Evolutionary conservation across 768 basidiomycete genomes (phyloP), one percentile per base, ranked within the genome.

Genomic region (Mycena rosella): DNA sequence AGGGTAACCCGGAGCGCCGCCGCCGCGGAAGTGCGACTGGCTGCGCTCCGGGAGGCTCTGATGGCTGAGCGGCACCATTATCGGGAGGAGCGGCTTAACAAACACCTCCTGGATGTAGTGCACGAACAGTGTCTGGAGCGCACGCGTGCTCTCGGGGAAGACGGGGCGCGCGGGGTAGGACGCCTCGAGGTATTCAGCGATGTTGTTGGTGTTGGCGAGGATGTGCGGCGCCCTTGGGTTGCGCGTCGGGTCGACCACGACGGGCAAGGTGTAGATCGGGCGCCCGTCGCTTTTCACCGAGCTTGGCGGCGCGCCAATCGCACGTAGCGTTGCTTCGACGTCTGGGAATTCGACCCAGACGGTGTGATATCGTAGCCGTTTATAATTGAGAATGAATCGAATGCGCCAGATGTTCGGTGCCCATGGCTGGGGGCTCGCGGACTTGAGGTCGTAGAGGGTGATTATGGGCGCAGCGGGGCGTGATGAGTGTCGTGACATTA

Each of bases 131-230:
- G 85, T 81, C 66, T 94, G 91, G 38, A 92, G 77, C 0, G 91
- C 90, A 14, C 88, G 85, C 0, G 91, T 85, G n/a, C 91, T 91
- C 32, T 89, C 89, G 0, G 92, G 92, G 69, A 91, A 88, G 18
- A 94, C 83, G 1, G 89, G 89, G 4, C 91, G 88, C 0, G 89
- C 89, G 1, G 91, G 91, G 71, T 91, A 92, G 0, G 86, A 80
- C 7, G 81, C 77, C 71, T 94, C 93, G 29, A 93, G 86, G 73
- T 93, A 92, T 71, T 92, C 91, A 2, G 88, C 88, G 63, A 94
- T 94, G 60, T 76, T 80, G 73, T 87, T 87, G 18, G 85, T 53
- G 56, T 83, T 80, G 17, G 85, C 78, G 29, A 86, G 76, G 22
- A 85, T 78, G 47, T 83, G 69, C 4, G 84, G 84, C 0, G 69